These are phyloP conservation scores for Tylopilus vinaceipallidus DNA, from an alignment of 768 basidiomycete species.

Conservation along the genomic window DNA sequence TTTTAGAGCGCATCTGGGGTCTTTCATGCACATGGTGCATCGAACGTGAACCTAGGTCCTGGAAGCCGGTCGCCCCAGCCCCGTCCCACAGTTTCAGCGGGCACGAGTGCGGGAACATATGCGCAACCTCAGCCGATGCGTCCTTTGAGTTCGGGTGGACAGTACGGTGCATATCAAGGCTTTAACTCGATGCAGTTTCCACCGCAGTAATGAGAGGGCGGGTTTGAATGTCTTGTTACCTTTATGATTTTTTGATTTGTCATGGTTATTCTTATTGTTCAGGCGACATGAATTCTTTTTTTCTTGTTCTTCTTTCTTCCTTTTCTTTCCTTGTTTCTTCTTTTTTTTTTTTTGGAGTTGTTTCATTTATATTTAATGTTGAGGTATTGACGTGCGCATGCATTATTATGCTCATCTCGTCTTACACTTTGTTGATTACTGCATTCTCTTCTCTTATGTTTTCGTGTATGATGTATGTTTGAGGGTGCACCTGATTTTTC, in stretches of 20 bases:
- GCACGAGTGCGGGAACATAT: slow-evolving; percentile 9
- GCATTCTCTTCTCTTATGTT: slow-evolving; percentile 15
- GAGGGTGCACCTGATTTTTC: too few relatives aligned
- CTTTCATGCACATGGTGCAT: slow-evolving; percentile 18
- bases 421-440: not conserved
- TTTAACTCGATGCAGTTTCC: slow-evolving; percentile 27
- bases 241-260: slow-evolving; percentile 1
- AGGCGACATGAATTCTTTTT: slow-evolving; percentile 3
- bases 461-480: slow-evolving; percentile 35
- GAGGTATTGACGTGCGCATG: not conserved
- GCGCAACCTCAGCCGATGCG: slow-evolving; percentile 27
- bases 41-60: slow-evolving; percentile 7
- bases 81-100: slow-evolving; percentile 13
- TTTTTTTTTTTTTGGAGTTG: too few relatives aligned
- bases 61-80: slow-evolving; percentile 22
- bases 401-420: too few relatives aligned
- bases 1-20: slow-evolving; percentile 24
- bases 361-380: not conserved
- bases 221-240: not conserved
- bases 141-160: slow-evolving; percentile 10
- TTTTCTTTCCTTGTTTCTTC: not conserved
- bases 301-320: not conserved
- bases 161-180: slow-evolving; percentile 21
- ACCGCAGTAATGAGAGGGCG: slow-evolving; percentile 1
- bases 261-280: slow-evolving; percentile 24